Evolutionary conservation across 1,284 basidiomycete species (phyloP).

Genomic region (Laetiporus sulphureus): DNA sequence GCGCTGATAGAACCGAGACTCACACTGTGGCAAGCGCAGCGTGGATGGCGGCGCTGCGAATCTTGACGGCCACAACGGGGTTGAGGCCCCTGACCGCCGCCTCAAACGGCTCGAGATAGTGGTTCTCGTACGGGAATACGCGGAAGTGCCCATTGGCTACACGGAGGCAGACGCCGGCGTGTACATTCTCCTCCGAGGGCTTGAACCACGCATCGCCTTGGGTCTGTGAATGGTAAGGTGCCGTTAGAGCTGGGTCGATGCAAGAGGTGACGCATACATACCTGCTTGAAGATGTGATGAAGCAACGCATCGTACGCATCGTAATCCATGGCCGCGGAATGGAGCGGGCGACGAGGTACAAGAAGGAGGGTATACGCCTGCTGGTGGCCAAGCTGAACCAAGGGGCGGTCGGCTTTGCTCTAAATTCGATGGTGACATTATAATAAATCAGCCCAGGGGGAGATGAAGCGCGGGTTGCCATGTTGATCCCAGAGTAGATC

Average conservation of each 20-base stretch:
- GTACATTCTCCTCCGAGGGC: constrained; percentile 63
- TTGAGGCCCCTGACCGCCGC: constrained; percentile 65
- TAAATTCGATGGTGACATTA: neutral
- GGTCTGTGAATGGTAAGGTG: constrained; percentile 34
- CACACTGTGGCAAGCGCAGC: constrained; percentile 66
- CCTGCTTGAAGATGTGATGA: constrained; percentile 55
- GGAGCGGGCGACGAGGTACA: constrained; percentile 2
- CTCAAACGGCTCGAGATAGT: constrained; percentile 58
- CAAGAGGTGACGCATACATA: constrained; percentile 19
- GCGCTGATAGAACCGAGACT: too few relatives aligned
- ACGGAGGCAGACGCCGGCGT: constrained; percentile 63
- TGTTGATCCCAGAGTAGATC: too few relatives aligned
- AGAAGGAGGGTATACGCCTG: constrained; percentile 6
- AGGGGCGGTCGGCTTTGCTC: neutral
- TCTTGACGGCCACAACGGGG: constrained; percentile 75
- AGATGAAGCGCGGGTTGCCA: too few relatives aligned
- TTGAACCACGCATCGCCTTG: constrained; percentile 74
- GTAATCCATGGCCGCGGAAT: constrained; percentile 49
- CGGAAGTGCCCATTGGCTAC: constrained; percentile 57
- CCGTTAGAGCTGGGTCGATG: neutral
- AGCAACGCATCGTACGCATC: constrained; percentile 67
- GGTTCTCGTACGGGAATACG: constrained; percentile 63
- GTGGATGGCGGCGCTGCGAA: constrained; percentile 75
- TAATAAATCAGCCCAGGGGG: too few relatives aligned
- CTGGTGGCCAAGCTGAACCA: constrained; percentile 9